Base-by-base conservation (phyloP, 2,329 filamentous ascomycete species). In the Colletotrichum musicola region DNA sequence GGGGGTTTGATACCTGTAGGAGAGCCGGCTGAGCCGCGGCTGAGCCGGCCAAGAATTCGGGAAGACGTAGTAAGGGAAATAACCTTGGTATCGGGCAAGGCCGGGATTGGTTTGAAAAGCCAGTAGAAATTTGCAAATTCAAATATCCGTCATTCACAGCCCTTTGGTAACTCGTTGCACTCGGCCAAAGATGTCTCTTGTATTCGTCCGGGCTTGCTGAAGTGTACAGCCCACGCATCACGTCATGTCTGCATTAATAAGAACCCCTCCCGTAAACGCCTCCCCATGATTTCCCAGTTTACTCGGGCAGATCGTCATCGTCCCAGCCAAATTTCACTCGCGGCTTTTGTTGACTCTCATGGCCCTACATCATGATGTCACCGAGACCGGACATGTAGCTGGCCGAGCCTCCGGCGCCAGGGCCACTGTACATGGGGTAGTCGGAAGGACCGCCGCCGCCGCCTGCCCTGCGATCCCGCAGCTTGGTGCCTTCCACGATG, bases 401-500 rank as follows among this genome's bases (percentile, higher is more conserved):
- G 61, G 65, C 61, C 13, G 72, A 74, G 14, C 72, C 61, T 14
- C 63, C 64, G 22, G 10, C 30, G 30, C 30, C 7, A 9, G 22
- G 22, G 22, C 69, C 67, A 3, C 20, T 22, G 64, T 57, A 67
- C 12, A 12, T 16, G 9, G 51, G 6, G 14, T 56, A 67, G 4
- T 68, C 67, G 22, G 55, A n/a, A 22, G 44, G 18, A 22, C 10
- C 30, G 30, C 10, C 7, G 30, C 7, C 30, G 30, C 30, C 30
- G 30, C 38, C 51, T 13, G 35, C 42, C 18, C 44, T 63, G 22
- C 56, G 70, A 12, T 67, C 64, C 14, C 62, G 76, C 25, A 50
- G 60, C 71, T 77, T 81, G 25, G 76, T 74, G 1, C 72, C 60
- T 69, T 92, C 90, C 13, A 93, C 81, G 13, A 90, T 79, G 38